phyloP scores from a whole-genome alignment of 2,329 filamentous ascomycete species.

The Fusarium torulosum region DNA sequence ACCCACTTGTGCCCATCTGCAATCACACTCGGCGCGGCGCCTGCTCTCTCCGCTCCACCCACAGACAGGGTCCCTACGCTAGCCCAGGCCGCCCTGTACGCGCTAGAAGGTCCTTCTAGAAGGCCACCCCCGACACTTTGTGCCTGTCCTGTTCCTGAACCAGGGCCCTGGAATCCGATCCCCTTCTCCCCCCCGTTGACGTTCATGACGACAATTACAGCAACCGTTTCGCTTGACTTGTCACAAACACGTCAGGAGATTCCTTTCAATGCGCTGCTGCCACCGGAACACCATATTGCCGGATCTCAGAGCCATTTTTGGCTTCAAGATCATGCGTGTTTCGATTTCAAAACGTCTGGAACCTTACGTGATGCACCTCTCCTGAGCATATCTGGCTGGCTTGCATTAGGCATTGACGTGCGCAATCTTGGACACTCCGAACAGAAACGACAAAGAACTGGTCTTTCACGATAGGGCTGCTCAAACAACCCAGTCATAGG shows the following conservation, averaged over 20 bases:
- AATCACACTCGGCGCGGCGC: slow-evolving; percentile 37
- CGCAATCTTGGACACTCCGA: slow-evolving; percentile 47
- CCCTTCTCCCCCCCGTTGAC: slow-evolving; percentile 27
- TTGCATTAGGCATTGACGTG: slow-evolving; percentile 45
- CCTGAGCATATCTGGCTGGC: slow-evolving; percentile 26
- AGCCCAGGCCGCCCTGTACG: slow-evolving; percentile 37
- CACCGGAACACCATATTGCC: slow-evolving; percentile 33
- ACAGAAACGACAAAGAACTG: slow-evolving; percentile 7
- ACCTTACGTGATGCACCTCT: slow-evolving; percentile 34
- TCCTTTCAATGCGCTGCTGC: slow-evolving; percentile 25
- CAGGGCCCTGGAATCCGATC: slow-evolving; percentile 44
- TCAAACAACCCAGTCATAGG: slow-evolving; percentile 32
- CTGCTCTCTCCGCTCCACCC: slow-evolving; percentile 40
- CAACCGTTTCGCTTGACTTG: slow-evolving; percentile 27
- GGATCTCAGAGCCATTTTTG: slow-evolving; percentile 26
- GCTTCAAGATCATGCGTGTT: slow-evolving; percentile 37
- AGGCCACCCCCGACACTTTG: slow-evolving; percentile 41
- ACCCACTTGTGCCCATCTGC: slow-evolving; percentile 38
- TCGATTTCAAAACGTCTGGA: slow-evolving; percentile 38
- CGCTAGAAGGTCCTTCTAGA: slow-evolving; percentile 50
- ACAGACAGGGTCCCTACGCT: slow-evolving; percentile 37
- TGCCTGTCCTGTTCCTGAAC: slow-evolving; percentile 36
- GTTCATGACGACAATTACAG: slow-evolving; percentile 39
- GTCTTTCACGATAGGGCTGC: slow-evolving; percentile 41
- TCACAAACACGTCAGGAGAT: slow-evolving; percentile 33